These are phyloP conservation scores for Scolecobasidium constrictum DNA, from an alignment of 2,329 filamentous ascomycete genomes.

Conservation along the genomic window DNA sequence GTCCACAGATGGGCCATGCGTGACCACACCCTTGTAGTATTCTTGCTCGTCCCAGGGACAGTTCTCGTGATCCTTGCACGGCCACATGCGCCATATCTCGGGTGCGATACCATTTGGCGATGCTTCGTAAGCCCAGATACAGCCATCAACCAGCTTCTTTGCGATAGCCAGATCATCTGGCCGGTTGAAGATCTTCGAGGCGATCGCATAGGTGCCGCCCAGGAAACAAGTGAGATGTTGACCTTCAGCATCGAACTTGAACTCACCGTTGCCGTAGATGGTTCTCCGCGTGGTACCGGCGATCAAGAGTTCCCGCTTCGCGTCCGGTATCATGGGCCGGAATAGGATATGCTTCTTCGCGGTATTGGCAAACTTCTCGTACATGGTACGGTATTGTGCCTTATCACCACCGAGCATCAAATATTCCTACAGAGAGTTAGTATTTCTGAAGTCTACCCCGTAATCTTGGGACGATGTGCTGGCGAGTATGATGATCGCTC, in stretches of 20 bases:
- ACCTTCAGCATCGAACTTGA: constrained; percentile 30
- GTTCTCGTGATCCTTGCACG: constrained; percentile 27
- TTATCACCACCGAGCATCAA: constrained; percentile 66
- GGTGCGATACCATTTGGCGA: constrained; percentile 44
- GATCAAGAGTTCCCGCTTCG: constrained; percentile 59
- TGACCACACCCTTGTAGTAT: constrained; percentile 28
- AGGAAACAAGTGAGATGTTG: constrained; percentile 44
- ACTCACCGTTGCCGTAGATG: constrained; percentile 28
- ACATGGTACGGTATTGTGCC: constrained; percentile 61
- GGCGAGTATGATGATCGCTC: too few relatives aligned
- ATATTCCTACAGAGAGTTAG: constrained; percentile 35
- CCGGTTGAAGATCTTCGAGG: constrained; percentile 39
- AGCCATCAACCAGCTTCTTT: constrained; percentile 41
- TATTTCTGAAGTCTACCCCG: too few relatives aligned
- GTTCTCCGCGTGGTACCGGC: constrained; percentile 44
- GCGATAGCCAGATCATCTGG: constrained; percentile 38
- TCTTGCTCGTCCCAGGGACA: constrained; percentile 32
- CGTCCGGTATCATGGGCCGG: constrained; percentile 58
- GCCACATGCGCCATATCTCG: constrained; percentile 33
- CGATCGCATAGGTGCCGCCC: constrained; percentile 45
- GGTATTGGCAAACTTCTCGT: constrained; percentile 55
- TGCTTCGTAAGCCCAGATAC: constrained; percentile 43
- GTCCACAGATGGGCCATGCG: constrained; percentile 1
- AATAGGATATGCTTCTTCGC: constrained; percentile 66
- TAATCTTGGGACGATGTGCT: too few relatives aligned